Conservation (phyloP, 2,329 filamentous ascomycete genomes). For the Cladosporium phlei region DNA sequence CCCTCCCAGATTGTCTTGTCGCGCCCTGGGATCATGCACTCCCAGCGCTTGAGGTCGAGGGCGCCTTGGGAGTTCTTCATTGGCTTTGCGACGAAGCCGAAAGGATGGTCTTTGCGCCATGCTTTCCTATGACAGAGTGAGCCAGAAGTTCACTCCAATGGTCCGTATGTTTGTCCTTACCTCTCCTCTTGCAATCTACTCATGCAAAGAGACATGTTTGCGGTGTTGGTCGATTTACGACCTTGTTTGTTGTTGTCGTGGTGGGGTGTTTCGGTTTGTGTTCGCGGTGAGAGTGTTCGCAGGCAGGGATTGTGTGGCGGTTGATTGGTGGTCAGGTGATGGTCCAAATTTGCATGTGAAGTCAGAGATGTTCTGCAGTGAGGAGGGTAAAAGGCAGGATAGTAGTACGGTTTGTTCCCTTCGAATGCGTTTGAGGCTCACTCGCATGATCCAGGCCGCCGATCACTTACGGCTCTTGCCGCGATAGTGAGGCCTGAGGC, state of each 20-base stretch:
- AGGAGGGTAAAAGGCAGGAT: too few relatives aligned
- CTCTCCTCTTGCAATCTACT: conserved; percentile 85
- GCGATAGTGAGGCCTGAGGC: too few relatives aligned
- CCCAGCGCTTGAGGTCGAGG: conserved; percentile 91
- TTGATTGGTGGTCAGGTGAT: not conserved
- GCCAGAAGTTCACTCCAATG: not conserved
- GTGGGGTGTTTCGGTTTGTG: not conserved
- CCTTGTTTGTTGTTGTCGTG: not conserved
- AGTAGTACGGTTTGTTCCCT: not conserved
- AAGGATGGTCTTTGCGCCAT: conserved; percentile 95
- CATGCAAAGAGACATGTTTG: conserved; percentile 75
- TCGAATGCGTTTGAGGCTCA: conserved; percentile 3
- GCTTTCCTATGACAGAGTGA: conserved; percentile 63
- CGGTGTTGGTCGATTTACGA: conserved; percentile 11
- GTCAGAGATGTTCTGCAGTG: not conserved
- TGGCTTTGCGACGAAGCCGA: conserved; percentile 93
- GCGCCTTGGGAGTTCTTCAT: conserved; percentile 72
- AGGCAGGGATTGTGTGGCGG: not conserved
- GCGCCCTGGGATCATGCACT: conserved; percentile 93
- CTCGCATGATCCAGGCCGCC: not conserved
- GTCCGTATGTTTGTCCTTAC: conserved; percentile 45
- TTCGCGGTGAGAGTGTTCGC: not conserved
- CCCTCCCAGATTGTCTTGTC: conserved; percentile 97
- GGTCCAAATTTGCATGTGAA: not conserved
- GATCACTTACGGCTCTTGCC: conserved; percentile 7